Base-by-base conservation (phyloP, 2,329 filamentous ascomycete genomes). In the Aspergillaceae sp. region DNA sequence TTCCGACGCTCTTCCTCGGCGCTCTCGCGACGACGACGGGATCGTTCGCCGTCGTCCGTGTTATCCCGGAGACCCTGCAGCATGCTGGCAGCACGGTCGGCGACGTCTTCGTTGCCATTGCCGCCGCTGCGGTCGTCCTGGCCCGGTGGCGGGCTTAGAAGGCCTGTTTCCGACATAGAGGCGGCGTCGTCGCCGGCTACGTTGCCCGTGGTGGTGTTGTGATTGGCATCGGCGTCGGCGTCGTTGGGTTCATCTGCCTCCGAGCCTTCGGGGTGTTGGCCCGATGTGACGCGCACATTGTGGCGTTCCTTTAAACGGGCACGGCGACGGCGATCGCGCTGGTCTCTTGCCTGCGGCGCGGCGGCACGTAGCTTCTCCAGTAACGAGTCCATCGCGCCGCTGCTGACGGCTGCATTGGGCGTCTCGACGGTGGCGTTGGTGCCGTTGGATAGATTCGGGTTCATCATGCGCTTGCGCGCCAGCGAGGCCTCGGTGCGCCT, bases 361-460 rank as follows among this genome's bases (percentile, higher is more conserved):
- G 92, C 92, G 46, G 89, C 90, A 48, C 92, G 85, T 46, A 98
- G 74, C 69, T 97, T 97, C 79, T 96, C 88, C 42, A 98, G 79
- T 27, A 98, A 74, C 36, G 86, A 87, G 70, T 98, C 92, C 90
- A 98, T 97, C 44, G 90, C 92, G 45, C 91, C 92, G 5, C 87
- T 88, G 46, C 80, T 84, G 30, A 78, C 77, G 27, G 87, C 85
- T 2, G 83, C 84, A 29, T 77, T 73, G 4, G 82, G 82, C 11
- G 65, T 65, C 8, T 71, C 68, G 10, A 70, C 68, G 11, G 60
- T 66, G 29, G 64, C 55, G 28, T 58, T 54, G n/a, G 66, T 68
- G n/a, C 73, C 71, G 60, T 85, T 84, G 53, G 83, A 73, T 56
- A 84, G 77, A n/a, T 80, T 78, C 53, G 86, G 80, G 52, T 79